Conservation (phyloP, 192 early-diverging fungal genomes). For the Backusella psychrophila region DNA sequence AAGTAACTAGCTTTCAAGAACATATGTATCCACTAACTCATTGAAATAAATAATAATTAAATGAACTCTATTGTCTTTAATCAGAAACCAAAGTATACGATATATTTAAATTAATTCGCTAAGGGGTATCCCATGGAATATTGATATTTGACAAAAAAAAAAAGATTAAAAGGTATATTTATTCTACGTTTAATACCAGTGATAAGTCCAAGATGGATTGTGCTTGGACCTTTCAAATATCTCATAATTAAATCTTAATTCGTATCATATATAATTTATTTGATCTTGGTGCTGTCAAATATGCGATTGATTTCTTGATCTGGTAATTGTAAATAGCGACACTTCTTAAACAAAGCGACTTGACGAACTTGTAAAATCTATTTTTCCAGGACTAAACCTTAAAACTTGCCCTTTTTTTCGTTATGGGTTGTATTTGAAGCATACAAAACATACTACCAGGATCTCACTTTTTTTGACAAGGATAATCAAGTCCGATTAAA, state of each 20-base stretch:
- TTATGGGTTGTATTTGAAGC: neutral
- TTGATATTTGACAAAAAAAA: neutral
- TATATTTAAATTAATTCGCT: neutral
- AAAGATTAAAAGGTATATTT: neutral
- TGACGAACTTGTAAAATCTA: neutral
- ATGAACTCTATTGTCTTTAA: neutral
- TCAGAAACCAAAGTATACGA: neutral
- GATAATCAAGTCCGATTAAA: neutral
- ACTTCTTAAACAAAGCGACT: neutral
- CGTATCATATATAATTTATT: neutral
- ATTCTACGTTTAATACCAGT: neutral
- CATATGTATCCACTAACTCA: neutral
- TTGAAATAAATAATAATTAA: neutral
- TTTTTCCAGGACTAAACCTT: neutral
- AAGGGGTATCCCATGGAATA: neutral
- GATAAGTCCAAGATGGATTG: too few species aligned
- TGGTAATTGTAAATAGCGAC: neutral
- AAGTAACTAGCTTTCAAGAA: neutral
- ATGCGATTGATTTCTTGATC: neutral
- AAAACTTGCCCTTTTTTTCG: neutral
- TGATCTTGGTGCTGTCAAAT: neutral
- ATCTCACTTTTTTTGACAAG: neutral
- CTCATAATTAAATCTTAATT: too few species aligned
- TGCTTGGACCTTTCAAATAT: neutral
- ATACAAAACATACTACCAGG: neutral